Percentiles rank a stretch among this genome's conserved stretches.
Conservation (phyloP, 2,329 filamentous ascomycete species). For the Parafenestella ontariensis region DNA sequence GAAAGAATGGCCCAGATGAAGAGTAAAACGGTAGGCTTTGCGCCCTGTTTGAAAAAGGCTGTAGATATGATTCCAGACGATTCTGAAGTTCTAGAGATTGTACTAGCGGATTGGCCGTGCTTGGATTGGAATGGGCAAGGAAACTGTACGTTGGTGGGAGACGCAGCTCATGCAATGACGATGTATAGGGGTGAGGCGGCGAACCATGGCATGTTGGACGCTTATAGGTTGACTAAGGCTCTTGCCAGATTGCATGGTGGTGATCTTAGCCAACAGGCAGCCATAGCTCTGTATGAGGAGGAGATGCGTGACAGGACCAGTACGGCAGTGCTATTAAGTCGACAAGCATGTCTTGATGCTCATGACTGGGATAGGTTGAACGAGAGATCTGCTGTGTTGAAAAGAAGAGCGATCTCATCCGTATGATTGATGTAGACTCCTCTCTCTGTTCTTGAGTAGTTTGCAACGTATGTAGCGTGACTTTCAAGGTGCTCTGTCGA, state of each 20-base stretch:
- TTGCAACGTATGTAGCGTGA: too few species aligned
- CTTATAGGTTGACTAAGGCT: constrained; percentile 1
- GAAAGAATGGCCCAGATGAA: too few species aligned
- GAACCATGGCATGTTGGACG: constrained; percentile 13
- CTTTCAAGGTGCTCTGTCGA: too few species aligned
- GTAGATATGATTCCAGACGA: background rate
- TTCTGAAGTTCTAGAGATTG: background rate
- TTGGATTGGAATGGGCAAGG: background rate
- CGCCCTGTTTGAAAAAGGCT: too few species aligned
- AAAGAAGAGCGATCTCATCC: too few species aligned
- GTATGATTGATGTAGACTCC: too few species aligned
- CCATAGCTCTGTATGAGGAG: background rate
- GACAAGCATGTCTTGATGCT: constrained; percentile 15
- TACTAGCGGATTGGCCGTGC: background rate
- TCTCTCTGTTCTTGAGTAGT: too few species aligned
- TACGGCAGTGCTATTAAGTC: constrained; percentile 7
- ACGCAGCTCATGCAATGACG: constrained; percentile 14
- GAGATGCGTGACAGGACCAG: constrained; percentile 3
- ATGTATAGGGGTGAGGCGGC: constrained; percentile 15
- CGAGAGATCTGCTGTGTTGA: constrained; percentile 2
- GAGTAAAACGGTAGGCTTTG: too few species aligned
- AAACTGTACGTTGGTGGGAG: constrained; percentile 5
- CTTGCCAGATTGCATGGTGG: background rate
- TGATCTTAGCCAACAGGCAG: background rate
- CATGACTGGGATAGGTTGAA: constrained; percentile 10